Percentiles rank a stretch among this genome's conserved stretches.
phyloP scores from a whole-genome alignment of 345 rosid species.

The Sisymbrium altissimum region DNA sequence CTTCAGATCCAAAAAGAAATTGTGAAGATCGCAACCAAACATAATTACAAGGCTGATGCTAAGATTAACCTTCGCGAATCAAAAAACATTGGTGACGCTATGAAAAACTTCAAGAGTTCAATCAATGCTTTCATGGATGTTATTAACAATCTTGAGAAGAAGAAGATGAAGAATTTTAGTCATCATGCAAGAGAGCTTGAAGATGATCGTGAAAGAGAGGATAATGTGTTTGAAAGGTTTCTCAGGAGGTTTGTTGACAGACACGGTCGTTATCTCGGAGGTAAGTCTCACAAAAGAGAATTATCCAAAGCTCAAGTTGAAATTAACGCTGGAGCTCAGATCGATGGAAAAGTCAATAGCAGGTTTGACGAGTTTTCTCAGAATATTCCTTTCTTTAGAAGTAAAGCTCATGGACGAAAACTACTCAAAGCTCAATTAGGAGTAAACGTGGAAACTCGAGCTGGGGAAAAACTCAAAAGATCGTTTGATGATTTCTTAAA shows the following conservation, averaged over 20 bases:
- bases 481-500: background rate
- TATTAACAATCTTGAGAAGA: constrained; percentile 4
- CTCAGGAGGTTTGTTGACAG: too few species aligned
- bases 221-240: too few species aligned
- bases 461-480: background rate
- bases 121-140: constrained; percentile 8
- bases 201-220: too few species aligned
- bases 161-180: background rate
- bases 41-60: constrained; percentile 18
- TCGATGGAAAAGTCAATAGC: too few species aligned
- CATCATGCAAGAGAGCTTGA: constrained; percentile 3
- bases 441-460: background rate
- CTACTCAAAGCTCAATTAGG: background rate
- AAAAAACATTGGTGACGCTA: background rate
- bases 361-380: background rate
- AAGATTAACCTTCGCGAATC: background rate
- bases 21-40: constrained; percentile 20
- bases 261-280: too few species aligned
- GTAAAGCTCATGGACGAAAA: background rate
- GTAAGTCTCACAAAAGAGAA: too few species aligned
- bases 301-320: too few species aligned
- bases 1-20: constrained; percentile 1
- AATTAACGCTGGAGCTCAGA: too few species aligned
- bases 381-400: background rate
- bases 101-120: background rate